Evolutionary conservation across 257 asterid species (phyloP), one percentile per base, ranked within the genome.

Genomic region (Penstemon davidsonii): DNA sequence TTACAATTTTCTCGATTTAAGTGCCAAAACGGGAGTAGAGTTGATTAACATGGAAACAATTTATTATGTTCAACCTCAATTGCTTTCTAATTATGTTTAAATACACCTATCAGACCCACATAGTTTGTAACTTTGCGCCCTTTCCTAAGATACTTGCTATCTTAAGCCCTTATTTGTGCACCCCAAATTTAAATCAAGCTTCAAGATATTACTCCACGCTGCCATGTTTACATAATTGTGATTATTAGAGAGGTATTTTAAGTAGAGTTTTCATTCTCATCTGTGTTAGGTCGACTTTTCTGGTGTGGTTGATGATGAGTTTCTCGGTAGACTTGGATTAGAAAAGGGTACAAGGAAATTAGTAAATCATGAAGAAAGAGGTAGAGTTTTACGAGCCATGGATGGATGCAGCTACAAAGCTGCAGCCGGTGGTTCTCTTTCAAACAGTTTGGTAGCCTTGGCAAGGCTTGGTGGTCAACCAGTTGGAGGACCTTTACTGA

Each of bases 391-490:
- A 66, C 82, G 84, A 51, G 97, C 97, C 45, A 94, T 94, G 99
- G 99, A 94, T 40, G 97, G 97, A 67, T 86, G 99, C 83, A 90
- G 84, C 86, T 94, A 90, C 68, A 94, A 88, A 81, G 99, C 99
- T 63, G 99, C 97, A 43, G 97, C 99, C 38, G 99, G 99, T 68
- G 99, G 99, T 37, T 91, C 99, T 63, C 99, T 94, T 68, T 94
- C 99, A 55, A 94, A 94, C 74, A 90, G 88, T 53, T 80, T 94
- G 65, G 99, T 91, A 43, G 97, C 97, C 73, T 80, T 94, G 87
- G 97, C 99, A 69, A 87, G 96, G 86, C 99, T 94, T 77, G 99
- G 98, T 55, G 84, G 76, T 62, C 91, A 80, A 60, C 47, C 87
- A 36, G 75, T 86, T 64, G 93, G 83, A 67, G 90, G 96, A 51